Base-by-base conservation (phyloP, 495 filamentous ascomycete species). In the Darksidea phi region DNA sequence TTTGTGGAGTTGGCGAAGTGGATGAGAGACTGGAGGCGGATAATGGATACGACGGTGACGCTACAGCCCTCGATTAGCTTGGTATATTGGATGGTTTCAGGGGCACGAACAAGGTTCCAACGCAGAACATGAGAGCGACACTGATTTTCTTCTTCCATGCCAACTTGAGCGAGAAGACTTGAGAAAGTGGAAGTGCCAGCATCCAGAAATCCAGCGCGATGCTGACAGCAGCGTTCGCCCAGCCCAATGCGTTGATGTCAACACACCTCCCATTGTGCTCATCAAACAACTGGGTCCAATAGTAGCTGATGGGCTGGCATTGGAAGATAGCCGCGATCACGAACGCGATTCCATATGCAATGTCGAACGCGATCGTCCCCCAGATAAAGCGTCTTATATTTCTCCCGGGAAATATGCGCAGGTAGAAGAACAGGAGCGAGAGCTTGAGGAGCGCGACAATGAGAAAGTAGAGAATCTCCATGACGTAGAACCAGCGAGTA, bases 111-210 rank as follows among this genome's bases (percentile, higher is more conserved):
- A 83, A 74, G 17, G 81, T 73, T 8, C 81, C 83, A 12, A 82
- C 72, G 12, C 72, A 74, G 67, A 86, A 83, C 69, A 84, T 79
- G 13, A 82, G 24, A n/a, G 71, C 72, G 25, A 84, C 70, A n/a
- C 72, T 73, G 17, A 79, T 47, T 65, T 82, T 84, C 70, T 79
- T 81, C 57, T 73, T 75, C 57, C 61, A 70, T 10, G 73, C 72
- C 26, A 83, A 60, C 23, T 78, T 65, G 6, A 84, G 67, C 6
- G 70, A 54, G n/a, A 74, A 57, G 7, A 84, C 67, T 13, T 77
- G 73, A n/a, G 72, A 71, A 12, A 84, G 74, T 0, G 83, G 79
- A 28, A 73, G 64, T n/a, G 55, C 34, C 38, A 73, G 46, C 54
- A 71, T 64, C 55, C 60, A 46, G 18, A 70, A 15, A 49, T 73